Base-by-base conservation (phyloP, 2,329 filamentous ascomycete genomes). In the Claviceps pazoutovae region DNA sequence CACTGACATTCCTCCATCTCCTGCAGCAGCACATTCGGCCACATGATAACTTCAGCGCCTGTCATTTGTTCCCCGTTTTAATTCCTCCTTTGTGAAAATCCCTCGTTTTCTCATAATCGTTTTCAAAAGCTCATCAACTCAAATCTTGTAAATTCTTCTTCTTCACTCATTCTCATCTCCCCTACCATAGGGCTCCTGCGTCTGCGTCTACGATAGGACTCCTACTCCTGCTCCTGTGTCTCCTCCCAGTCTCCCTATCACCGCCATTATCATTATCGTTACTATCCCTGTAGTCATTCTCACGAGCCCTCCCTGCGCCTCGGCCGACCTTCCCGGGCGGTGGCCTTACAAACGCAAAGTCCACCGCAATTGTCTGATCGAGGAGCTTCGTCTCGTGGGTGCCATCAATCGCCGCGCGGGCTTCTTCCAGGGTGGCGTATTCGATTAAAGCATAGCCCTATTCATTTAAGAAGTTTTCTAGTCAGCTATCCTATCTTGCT, bases 391-490 rank as follows among this genome's bases (percentile, higher is more conserved):
- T 80, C 56, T 81, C 74, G 66, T 93, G 79, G n/a, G 84, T 84
- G 60, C 82, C 83, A 65, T 88, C 82, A 61, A 93, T 88, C 45
- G 87, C 87, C n/a, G 83, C 84, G 56, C 84, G 80, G 14, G 87
- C 87, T 66, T 93, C 87, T 56, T 82, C 76, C 42, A 89, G 73
- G 1, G 86, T 91, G 1, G 85, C 74, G 68, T 89, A 93, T 66
- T 93, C 88, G 66, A 93, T 90, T 59, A 93, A 71, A 34, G 84
- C 86, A 68, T 93, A 93, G 57, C 87, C 87, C 86, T 91, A 55
- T 11, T 9, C 42, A 34, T 30, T 30, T 26, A 3, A 34, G 30
- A 9, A 34, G 8, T 4, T 30, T 8, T 11, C 4, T 4, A 4
- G n/a, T 41, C 17, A 41, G 39, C 39, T 11, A 19, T 11, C 39